These are phyloP conservation scores for Aschersonia sp. DNA, from an alignment of 2,329 filamentous ascomycete species.

Conservation along the genomic window DNA sequence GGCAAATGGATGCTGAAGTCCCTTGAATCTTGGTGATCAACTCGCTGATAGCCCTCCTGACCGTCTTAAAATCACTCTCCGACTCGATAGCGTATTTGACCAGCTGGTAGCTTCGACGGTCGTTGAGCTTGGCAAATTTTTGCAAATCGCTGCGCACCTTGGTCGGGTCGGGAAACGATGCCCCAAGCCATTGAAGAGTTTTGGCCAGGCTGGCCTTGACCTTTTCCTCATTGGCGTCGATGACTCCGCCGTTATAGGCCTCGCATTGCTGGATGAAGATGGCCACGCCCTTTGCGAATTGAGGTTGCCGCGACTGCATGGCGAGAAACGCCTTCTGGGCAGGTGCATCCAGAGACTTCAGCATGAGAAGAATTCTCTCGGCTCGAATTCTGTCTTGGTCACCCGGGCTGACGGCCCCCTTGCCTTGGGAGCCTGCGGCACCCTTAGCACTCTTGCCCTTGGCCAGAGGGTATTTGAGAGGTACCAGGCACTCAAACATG, in stretches of 20 bases:
- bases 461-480: slow-evolving; percentile 64
- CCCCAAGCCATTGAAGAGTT: slow-evolving; percentile 58
- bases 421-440: slow-evolving; percentile 36
- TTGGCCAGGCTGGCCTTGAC: slow-evolving; percentile 57
- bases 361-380: slow-evolving; percentile 69
- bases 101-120: slow-evolving; percentile 79
- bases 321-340: slow-evolving; percentile 82
- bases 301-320: slow-evolving; percentile 64
- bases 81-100: slow-evolving; percentile 73
- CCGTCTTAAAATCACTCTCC: slow-evolving; percentile 83
- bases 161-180: slow-evolving; percentile 60
- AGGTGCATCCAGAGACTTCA: slow-evolving; percentile 61
- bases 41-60: slow-evolving; percentile 82
- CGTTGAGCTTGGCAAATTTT: slow-evolving; percentile 83
- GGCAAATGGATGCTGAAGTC: slow-evolving; percentile 45
- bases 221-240: slow-evolving; percentile 54
- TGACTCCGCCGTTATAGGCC: slow-evolving; percentile 75
- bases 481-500: slow-evolving; percentile 77
- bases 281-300: slow-evolving; percentile 57
- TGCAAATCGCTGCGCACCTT: slow-evolving; percentile 65
- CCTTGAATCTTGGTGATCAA: slow-evolving; percentile 67
- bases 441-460: slow-evolving; percentile 48
- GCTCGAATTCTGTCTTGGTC: slow-evolving; percentile 67
- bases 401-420: slow-evolving; percentile 27
- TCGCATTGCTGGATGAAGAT: slow-evolving; percentile 77